Conservation (phyloP, 2,329 filamentous ascomycete species). For the Fusarium nematophilum region DNA sequence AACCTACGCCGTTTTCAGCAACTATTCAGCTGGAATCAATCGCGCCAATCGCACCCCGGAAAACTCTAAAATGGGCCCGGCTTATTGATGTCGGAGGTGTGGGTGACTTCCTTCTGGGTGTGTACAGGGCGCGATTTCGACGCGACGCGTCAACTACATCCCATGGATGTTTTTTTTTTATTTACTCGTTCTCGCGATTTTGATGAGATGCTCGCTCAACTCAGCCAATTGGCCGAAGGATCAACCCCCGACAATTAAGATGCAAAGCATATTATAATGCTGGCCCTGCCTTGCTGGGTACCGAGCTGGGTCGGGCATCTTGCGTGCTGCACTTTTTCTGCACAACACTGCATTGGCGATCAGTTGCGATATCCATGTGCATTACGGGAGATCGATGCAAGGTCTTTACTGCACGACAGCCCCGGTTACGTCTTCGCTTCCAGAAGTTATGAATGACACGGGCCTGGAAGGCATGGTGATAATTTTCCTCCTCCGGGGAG, state of each 20-base stretch:
- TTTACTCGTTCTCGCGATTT: background rate
- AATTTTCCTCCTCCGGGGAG: background rate
- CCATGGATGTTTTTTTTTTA: constrained; percentile 25
- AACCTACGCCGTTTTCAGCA: constrained; percentile 36
- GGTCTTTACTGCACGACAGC: constrained; percentile 38
- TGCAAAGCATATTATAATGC: constrained; percentile 21
- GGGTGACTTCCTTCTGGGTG: background rate
- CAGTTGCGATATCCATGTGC: constrained; percentile 33
- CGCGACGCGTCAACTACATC: constrained; percentile 32
- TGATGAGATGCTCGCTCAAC: background rate
- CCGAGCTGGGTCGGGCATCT: background rate
- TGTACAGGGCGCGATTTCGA: constrained; percentile 21
- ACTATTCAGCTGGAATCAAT: constrained; percentile 27
- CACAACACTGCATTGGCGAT: constrained; percentile 44
- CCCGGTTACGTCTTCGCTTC: constrained; percentile 16
- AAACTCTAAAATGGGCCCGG: constrained; percentile 17
- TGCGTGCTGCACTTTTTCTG: constrained; percentile 33
- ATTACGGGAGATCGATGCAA: constrained; percentile 43
- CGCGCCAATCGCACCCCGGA: constrained; percentile 31
- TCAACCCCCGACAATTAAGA: constrained; percentile 6
- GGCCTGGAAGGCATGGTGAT: background rate
- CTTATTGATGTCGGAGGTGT: constrained; percentile 6
- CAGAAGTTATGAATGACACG: background rate
- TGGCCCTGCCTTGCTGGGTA: background rate
- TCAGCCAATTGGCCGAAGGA: constrained; percentile 11